Conservation (phyloP, 768 basidiomycete genomes). For the Clitopilus passeckerianus region DNA sequence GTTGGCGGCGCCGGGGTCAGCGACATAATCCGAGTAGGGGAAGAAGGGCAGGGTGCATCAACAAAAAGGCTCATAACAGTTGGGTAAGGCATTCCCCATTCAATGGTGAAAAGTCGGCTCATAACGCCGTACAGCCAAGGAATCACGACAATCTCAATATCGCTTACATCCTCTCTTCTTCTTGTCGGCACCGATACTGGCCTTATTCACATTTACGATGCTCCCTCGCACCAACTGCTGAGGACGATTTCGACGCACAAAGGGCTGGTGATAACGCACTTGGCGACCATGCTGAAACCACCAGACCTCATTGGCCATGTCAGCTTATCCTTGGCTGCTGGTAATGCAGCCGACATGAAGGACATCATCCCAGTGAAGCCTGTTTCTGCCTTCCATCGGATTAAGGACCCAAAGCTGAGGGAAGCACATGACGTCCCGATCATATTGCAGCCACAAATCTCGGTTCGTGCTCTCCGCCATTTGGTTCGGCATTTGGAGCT, state of each 20-base stretch:
- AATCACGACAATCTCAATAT: slow-evolving; percentile 70
- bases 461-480: slow-evolving; percentile 26
- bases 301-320: slow-evolving; percentile 83
- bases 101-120: neutral
- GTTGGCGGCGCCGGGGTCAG: slow-evolving; percentile 69
- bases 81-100: slow-evolving; percentile 41
- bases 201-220: slow-evolving; percentile 75
- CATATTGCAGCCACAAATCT: slow-evolving; percentile 44
- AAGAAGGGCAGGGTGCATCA: slow-evolving; percentile 38
- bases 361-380: slow-evolving; percentile 65
- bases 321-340: slow-evolving; percentile 43
- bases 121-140: slow-evolving; percentile 45
- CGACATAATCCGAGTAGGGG: slow-evolving; percentile 68
- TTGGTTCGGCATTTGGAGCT: neutral
- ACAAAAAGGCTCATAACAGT: slow-evolving; percentile 65
- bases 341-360: slow-evolving; percentile 34
- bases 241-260: slow-evolving; percentile 76
- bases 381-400: slow-evolving; percentile 67
- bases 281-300: slow-evolving; percentile 81
- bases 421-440: slow-evolving; percentile 69
- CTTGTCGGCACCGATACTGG: slow-evolving; percentile 78
- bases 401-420: slow-evolving; percentile 60
- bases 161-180: slow-evolving; percentile 71
- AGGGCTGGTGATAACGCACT: slow-evolving; percentile 61
- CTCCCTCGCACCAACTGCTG: slow-evolving; percentile 86